These are phyloP conservation scores for Asterionellopsis glacialis DNA, from an alignment of 108 stramenopile species.

Conservation along the genomic window DNA sequence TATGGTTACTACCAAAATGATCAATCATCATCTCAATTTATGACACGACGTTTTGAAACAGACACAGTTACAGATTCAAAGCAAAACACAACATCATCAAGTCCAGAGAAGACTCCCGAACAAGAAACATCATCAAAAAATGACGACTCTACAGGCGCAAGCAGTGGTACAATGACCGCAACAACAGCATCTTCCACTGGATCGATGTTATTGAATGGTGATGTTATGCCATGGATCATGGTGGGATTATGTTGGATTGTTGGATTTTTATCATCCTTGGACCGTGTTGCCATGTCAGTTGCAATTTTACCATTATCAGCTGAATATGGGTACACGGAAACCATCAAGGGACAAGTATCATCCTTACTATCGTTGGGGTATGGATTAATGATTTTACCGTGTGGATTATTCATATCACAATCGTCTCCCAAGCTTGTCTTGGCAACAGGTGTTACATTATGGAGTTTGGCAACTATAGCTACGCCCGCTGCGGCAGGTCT, in stretches of 20 bases:
- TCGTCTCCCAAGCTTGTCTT: slow-evolving; percentile 47
- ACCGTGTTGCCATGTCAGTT: slow-evolving; percentile 87
- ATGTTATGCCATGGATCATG: slow-evolving; percentile 21
- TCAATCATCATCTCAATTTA: too few relatives aligned
- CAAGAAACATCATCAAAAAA: too few relatives aligned
- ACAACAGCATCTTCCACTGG: too few relatives aligned
- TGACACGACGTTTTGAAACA: too few relatives aligned
- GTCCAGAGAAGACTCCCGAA: too few relatives aligned
- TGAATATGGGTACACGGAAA: slow-evolving; percentile 70
- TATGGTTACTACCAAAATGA: too few relatives aligned
- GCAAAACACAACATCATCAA: too few relatives aligned
- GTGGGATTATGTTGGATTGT: slow-evolving; percentile 55
- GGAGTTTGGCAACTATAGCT: slow-evolving; percentile 66
- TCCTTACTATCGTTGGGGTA: slow-evolving; percentile 81
- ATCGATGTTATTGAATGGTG: too few relatives aligned
- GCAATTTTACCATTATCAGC: slow-evolving; percentile 82
- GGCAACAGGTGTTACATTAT: slow-evolving; percentile 55
- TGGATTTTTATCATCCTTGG: slow-evolving; percentile 58
- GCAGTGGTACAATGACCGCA: too few relatives aligned
- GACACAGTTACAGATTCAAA: too few relatives aligned
- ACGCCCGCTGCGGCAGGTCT: slow-evolving; percentile 49
- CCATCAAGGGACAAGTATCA: slow-evolving; percentile 78
- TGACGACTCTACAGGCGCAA: too few relatives aligned
- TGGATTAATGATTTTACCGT: slow-evolving; percentile 73
- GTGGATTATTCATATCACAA: slow-evolving; percentile 51